Evolutionary conservation across 495 filamentous ascomycete species (phyloP).

Genomic region (Tuber borchii): DNA sequence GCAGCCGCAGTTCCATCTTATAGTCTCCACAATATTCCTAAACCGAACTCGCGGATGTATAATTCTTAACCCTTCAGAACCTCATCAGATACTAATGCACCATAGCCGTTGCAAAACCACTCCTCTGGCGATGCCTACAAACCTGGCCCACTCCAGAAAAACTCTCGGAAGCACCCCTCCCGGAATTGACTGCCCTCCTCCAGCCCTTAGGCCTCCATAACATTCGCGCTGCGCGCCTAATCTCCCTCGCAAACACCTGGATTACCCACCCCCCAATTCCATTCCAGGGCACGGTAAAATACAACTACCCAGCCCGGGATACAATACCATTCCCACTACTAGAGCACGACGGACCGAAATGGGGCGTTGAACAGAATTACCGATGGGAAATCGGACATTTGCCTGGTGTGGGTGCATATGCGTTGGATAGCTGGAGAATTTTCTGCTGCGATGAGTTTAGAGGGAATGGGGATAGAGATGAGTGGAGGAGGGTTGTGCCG

Average conservation of each 20-base stretch:
- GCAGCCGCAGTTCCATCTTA: constrained; percentile 52
- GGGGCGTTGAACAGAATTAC: constrained; percentile 25
- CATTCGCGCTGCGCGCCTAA: constrained; percentile 54
- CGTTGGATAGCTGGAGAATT: constrained; percentile 87
- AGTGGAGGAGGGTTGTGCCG: constrained; percentile 84
- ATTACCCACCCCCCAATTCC: constrained; percentile 55
- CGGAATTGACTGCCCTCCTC: constrained; percentile 59
- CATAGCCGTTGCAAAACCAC: constrained; percentile 59
- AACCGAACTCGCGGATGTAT: constrained; percentile 65
- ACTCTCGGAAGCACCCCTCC: constrained; percentile 55
- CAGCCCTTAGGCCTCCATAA: constrained; percentile 69
- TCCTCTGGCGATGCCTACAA: constrained; percentile 62
- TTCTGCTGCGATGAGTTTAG: constrained; percentile 80
- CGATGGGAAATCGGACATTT: constrained; percentile 80
- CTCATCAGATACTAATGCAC: not conserved
- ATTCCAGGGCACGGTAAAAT: constrained; percentile 57
- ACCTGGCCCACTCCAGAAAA: constrained; percentile 60
- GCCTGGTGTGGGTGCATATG: constrained; percentile 76
- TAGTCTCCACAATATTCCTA: constrained; percentile 73
- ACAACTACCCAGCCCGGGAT: constrained; percentile 58
- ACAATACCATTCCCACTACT: constrained; percentile 21
- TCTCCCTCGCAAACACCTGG: constrained; percentile 66
- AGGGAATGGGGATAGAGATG: constrained; percentile 54
- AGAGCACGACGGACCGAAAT: constrained; percentile 39
- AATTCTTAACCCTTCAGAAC: not conserved